Conservation (phyloP, 1,139 yeast genomes). For the Debaryomyces sp. region DNA sequence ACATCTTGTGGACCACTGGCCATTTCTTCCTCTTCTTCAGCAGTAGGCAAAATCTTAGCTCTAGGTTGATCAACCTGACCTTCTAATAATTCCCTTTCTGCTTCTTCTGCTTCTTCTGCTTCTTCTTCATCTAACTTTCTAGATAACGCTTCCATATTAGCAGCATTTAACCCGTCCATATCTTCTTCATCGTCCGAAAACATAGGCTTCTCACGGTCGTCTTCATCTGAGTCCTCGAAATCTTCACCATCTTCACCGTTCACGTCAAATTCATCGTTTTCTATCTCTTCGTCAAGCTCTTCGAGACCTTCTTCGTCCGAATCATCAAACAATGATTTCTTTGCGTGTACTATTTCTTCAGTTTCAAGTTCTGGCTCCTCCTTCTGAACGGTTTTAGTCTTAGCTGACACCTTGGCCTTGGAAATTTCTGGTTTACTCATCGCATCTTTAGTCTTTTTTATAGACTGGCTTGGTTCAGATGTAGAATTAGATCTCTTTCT, state of each 20-base stretch:
- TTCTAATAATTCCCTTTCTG: constrained; percentile 71
- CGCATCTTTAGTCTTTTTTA: constrained; percentile 20
- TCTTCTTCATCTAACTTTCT: constrained; percentile 71
- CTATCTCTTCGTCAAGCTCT: constrained; percentile 35
- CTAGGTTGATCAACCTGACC: constrained; percentile 66
- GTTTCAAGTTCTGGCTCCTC: constrained; percentile 58
- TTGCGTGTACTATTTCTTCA: constrained; percentile 55
- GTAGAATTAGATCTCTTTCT: constrained; percentile 23
- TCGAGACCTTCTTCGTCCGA: constrained; percentile 49
- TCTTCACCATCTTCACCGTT: constrained; percentile 57
- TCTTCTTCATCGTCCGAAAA: constrained; percentile 86
- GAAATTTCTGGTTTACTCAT: constrained; percentile 29
- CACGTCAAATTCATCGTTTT: constrained; percentile 59
- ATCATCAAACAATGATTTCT: constrained; percentile 78
- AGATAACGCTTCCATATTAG: constrained; percentile 84
- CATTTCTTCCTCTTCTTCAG: constrained; percentile 55
- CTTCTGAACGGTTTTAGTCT: constrained; percentile 44
- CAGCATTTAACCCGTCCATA: constrained; percentile 76
- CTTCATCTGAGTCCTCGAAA: constrained; percentile 56
- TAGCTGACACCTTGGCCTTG: constrained; percentile 20
- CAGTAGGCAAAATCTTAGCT: constrained; percentile 68
- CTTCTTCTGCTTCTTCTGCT: constrained; percentile 73
- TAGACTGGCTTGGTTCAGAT: constrained; percentile 26
- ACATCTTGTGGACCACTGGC: constrained; percentile 67
- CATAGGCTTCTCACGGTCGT: constrained; percentile 66